A percentile compares a stretch with the other conserved stretches of the same genome.
phyloP scores from a whole-genome alignment of 495 filamentous ascomycete species.

The Pseudevernia furfuracea region DNA sequence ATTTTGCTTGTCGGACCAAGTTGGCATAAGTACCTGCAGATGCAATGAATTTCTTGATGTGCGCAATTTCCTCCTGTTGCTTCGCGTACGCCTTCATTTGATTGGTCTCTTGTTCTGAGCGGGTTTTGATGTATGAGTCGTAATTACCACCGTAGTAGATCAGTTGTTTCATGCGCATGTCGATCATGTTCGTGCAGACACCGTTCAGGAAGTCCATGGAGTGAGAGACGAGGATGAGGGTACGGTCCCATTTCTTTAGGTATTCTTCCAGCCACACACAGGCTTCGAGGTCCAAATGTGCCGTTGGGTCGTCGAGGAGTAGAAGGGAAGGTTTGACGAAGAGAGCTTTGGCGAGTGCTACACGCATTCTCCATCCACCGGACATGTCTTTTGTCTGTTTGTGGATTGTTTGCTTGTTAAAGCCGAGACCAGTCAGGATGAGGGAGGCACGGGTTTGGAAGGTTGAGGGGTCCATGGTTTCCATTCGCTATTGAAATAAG shows the following conservation, averaged over 20 bases:
- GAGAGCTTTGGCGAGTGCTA: conserved; percentile 91
- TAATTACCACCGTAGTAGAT: conserved; percentile 99
- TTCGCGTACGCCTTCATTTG: conserved; percentile 98
- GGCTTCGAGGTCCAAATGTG: conserved; percentile 98
- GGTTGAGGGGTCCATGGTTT: conserved; percentile 99
- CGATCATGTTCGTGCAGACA: conserved; percentile 97
- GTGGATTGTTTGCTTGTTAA: conserved; percentile 93
- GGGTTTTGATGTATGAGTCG: conserved; percentile 95
- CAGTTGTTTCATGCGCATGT: conserved; percentile 86
- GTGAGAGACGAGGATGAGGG: conserved; percentile 95
- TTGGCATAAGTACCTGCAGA: conserved; percentile 99
- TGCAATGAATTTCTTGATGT: conserved; percentile 99
- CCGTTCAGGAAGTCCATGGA: conserved; percentile 98
- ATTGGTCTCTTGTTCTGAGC: conserved; percentile 89
- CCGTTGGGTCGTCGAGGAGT: conserved; percentile 95
- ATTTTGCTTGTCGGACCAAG: conserved; percentile 97
- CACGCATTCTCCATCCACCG: conserved; percentile 99
- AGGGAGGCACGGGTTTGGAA: conserved; percentile 93
- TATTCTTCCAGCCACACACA: conserved; percentile 99
- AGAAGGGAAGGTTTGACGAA: conserved; percentile 97
- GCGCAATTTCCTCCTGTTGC: conserved; percentile 96
- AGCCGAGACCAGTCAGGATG: conserved; percentile 97
- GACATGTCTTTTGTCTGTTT: conserved; percentile 99
- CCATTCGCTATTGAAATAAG: conserved; percentile 70
- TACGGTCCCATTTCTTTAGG: conserved; percentile 98